Conservation (phyloP, 1,284 basidiomycete species). For the Puccinia novopanici region DNA sequence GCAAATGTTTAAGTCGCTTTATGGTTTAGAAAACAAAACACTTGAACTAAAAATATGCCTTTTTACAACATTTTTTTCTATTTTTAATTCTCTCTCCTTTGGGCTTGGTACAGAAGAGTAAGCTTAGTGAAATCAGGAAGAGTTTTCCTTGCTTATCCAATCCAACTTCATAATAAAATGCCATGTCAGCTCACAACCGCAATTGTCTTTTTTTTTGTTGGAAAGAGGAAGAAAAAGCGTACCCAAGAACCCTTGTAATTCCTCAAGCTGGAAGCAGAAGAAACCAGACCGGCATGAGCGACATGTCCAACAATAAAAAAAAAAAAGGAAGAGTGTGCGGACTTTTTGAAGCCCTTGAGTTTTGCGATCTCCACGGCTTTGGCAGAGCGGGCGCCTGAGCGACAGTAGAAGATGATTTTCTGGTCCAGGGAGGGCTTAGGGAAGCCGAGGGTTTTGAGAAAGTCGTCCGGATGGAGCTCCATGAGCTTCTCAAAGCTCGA, state of each 20-base stretch:
- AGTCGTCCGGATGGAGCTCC: constrained; percentile 65
- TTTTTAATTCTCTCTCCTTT: too few relatives aligned
- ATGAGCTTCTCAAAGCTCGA: constrained; percentile 74
- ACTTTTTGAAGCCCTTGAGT: constrained; percentile 82
- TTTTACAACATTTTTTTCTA: too few relatives aligned
- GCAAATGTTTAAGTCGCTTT: too few relatives aligned
- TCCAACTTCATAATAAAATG: constrained; percentile 8
- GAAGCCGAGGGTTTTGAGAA: constrained; percentile 70
- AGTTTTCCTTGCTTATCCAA: constrained; percentile 40
- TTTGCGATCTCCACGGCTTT: constrained; percentile 81
- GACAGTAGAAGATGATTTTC: constrained; percentile 90
- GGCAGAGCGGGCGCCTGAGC: too few relatives aligned
- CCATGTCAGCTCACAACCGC: background rate
- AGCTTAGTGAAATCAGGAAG: background rate
- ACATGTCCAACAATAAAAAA: background rate
- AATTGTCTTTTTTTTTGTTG: too few relatives aligned
- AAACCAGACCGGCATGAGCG: background rate
- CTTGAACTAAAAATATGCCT: too few relatives aligned
- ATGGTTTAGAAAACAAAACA: too few relatives aligned
- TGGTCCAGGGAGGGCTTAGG: constrained; percentile 74
- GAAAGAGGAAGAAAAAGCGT: background rate
- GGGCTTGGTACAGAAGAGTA: too few relatives aligned
- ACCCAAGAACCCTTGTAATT: constrained; percentile 45
- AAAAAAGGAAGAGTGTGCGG: constrained; percentile 57
- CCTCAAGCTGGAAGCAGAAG: constrained; percentile 1